Base-by-base conservation (phyloP, 1,284 basidiomycete species). In the Rhodotorula sp. region DNA sequence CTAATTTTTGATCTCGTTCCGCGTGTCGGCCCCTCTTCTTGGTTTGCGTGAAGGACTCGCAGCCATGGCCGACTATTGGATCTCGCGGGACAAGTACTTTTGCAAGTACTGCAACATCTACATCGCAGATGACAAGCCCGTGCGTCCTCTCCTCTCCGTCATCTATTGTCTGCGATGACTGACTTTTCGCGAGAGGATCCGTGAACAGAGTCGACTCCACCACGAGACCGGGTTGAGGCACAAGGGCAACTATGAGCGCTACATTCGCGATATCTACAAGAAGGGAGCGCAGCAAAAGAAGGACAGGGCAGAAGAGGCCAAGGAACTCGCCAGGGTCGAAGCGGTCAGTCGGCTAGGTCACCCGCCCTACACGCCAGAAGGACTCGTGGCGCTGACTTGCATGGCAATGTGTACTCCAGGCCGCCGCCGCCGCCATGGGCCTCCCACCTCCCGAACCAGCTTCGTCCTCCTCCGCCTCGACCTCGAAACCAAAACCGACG, bases 141-240 rank as follows among this genome's bases (percentile, higher is more conserved):
- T 83, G 65, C 71, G 81, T 79, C 18, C 15, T 26, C 33, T 64
- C 26, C n/a, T 17, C 17, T 60, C 4, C 48, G 30, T 12, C 29
- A 17, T 20, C 49, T 17, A 45, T 17, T 54, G n/a, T 49, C 15
- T 20, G 29, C 48, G n/a, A 37, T 46, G 49, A 57, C 60, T 54
- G 53, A 54, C 53, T 12, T 17, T n/a, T 18, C 51, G n/a, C 8
- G 14, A 2, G 24, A 22, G 6, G 10, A n/a, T n/a, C 7, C 51
- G 14, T 29, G 60, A 72, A 75, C 67, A 10, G 80, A 98, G 95
- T 4, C 87, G 91, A 64, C 85, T 87, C 72, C 93, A 95, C 71
- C 96, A 99, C 80, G 96, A 99, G 82, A 90, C 87, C 73, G 96
- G 96, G 57, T 82, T 95, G 62, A 87, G 92, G 60, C 96, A 99